A percentile compares a stretch with the other conserved stretches of the same genome.
Evolutionary conservation across 2,329 filamentous ascomycete genomes (phyloP).

Genomic region (Podosphaera xanthii): DNA sequence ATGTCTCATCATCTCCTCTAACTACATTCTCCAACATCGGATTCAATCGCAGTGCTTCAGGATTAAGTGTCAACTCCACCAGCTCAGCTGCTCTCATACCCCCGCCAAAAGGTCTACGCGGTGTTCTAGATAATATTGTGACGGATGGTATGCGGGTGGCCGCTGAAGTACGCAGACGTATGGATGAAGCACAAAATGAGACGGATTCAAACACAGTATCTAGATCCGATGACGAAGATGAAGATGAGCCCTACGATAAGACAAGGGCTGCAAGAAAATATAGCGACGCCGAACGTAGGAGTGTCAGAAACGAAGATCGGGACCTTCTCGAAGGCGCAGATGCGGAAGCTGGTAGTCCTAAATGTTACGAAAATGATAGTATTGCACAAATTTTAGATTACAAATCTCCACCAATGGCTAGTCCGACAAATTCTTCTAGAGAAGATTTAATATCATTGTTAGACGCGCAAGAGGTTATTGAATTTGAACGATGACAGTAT

Average conservation of each 20-base stretch:
- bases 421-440: slow-evolving; percentile 7
- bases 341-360: slow-evolving; percentile 32
- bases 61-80: slow-evolving; percentile 14
- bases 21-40: slow-evolving; percentile 66
- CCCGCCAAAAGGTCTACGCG: slow-evolving; percentile 53
- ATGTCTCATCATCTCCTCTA: slow-evolving; percentile 40
- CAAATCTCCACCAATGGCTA: slow-evolving; percentile 8
- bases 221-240: slow-evolving; percentile 46
- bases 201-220: slow-evolving; percentile 62
- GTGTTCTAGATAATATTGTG: slow-evolving; percentile 91
- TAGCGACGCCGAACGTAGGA: slow-evolving; percentile 36
- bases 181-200: slow-evolving; percentile 89
- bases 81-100: slow-evolving; percentile 14
- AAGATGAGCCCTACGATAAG: slow-evolving; percentile 37
- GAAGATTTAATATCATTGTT: slow-evolving; percentile 11
- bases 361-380: slow-evolving; percentile 10
- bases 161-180: slow-evolving; percentile 69
- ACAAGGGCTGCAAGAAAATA: slow-evolving; percentile 22
- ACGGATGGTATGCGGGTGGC: slow-evolving; percentile 94
- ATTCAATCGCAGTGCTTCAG: slow-evolving; percentile 23
- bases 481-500: slow-evolving; percentile 20
- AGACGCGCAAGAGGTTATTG: slow-evolving; percentile 21
- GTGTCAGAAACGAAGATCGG: slow-evolving; percentile 41
- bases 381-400: not conserved
- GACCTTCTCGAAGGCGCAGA: slow-evolving; percentile 56